phyloP scores from a whole-genome alignment of 2,329 filamentous ascomycete species.

The Arthroderma sp. region DNA sequence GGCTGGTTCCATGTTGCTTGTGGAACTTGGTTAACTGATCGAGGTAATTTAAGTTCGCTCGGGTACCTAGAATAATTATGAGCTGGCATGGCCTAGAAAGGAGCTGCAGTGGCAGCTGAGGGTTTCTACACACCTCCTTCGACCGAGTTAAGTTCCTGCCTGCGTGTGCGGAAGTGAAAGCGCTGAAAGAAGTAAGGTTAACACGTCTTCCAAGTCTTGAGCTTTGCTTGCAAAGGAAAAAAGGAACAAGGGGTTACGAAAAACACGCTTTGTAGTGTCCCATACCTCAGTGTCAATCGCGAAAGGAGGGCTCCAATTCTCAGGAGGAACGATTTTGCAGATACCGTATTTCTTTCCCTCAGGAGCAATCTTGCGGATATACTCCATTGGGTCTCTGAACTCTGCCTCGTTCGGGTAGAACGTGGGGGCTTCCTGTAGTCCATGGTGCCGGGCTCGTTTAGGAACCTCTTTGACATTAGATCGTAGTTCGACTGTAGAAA shows the following conservation, averaged over 20 bases:
- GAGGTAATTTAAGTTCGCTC: conserved; percentile 89
- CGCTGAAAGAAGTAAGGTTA: conserved; percentile 41
- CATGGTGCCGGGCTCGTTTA: conserved; percentile 71
- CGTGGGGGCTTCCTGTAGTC: conserved; percentile 76
- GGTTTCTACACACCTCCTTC: conserved; percentile 63
- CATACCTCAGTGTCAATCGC: conserved; percentile 92
- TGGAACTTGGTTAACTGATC: conserved; percentile 93
- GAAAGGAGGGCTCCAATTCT: conserved; percentile 86
- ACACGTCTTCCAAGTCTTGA: not conserved
- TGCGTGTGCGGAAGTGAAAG: conserved; percentile 92
- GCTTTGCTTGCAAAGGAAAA: no score
- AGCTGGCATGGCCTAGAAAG: conserved; percentile 17
- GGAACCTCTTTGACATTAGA: conserved; percentile 66
- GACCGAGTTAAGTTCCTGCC: conserved; percentile 93
- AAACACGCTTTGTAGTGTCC: no score
- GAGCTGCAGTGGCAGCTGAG: conserved; percentile 1
- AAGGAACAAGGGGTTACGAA: no score
- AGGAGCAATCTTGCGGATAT: conserved; percentile 79
- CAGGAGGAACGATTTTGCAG: conserved; percentile 89
- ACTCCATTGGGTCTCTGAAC: conserved; percentile 86
- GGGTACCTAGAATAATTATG: conserved; percentile 53
- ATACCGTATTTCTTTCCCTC: conserved; percentile 82
- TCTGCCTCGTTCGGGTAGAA: conserved; percentile 85
- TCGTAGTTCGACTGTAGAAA: conserved; percentile 81
- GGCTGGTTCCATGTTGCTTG: conserved; percentile 86